These are phyloP conservation scores for Oryza australiensis DNA, from an alignment of 176 grass and related monocot species.

Conservation along the genomic window DNA sequence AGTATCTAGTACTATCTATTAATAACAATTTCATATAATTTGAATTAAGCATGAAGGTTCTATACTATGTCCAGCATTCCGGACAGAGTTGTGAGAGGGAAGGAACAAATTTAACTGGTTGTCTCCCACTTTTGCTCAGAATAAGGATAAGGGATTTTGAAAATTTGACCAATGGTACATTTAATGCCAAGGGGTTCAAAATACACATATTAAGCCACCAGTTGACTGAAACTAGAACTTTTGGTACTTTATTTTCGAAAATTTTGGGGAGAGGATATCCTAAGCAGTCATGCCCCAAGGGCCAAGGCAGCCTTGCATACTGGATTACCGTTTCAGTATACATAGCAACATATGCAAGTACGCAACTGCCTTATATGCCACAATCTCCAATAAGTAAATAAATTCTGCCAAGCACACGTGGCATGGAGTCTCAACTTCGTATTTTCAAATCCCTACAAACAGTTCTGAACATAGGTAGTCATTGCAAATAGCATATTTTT, in stretches of 20 bases:
- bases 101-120: neutral
- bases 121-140: neutral
- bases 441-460: neutral
- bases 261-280: neutral
- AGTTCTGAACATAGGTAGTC: neutral
- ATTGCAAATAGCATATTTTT: neutral
- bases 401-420: neutral
- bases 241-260: neutral
- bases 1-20: neutral
- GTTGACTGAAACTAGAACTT: neutral
- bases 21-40: neutral
- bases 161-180: neutral
- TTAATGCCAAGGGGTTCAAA: neutral
- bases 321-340: neutral
- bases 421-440: neutral
- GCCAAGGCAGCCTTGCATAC: neutral
- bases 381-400: neutral
- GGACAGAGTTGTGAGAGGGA: neutral
- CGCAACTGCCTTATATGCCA: neutral
- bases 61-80: neutral
- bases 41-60: neutral
- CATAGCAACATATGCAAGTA: neutral
- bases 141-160: neutral
- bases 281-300: neutral
- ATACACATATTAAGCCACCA: neutral